These are phyloP conservation scores for Barbatosphaeria neglecta DNA, from an alignment of 495 filamentous ascomycete genomes.

Conservation along the genomic window DNA sequence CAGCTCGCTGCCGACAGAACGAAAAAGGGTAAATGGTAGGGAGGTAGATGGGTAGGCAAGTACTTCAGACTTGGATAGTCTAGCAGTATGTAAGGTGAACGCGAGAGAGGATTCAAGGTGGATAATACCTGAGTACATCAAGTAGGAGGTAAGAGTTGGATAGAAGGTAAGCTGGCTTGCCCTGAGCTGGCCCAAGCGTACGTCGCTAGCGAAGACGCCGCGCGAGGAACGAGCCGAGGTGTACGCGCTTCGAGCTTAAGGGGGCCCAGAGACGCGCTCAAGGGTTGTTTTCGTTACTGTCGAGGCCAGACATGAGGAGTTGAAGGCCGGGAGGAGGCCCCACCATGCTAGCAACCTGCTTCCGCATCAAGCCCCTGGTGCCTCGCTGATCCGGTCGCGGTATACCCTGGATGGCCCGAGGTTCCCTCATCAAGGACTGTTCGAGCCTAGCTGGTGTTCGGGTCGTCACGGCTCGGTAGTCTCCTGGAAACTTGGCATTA, in stretches of 20 bases:
- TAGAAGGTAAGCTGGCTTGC: neutral
- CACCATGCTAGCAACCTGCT: slow-evolving; percentile 64
- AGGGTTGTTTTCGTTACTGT: neutral
- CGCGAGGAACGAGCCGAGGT: neutral
- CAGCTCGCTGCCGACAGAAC: too few relatives aligned
- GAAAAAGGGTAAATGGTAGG: too few relatives aligned
- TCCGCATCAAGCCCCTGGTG: slow-evolving; percentile 47
- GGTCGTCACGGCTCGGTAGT: slow-evolving; percentile 43
- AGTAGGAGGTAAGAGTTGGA: too few relatives aligned
- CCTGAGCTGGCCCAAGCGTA: neutral
- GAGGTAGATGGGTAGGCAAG: neutral
- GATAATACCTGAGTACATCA: too few relatives aligned
- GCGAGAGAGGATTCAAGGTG: too few relatives aligned
- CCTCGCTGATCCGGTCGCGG: slow-evolving; percentile 51
- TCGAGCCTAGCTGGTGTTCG: slow-evolving; percentile 73
- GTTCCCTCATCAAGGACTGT: slow-evolving; percentile 76
- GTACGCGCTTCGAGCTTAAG: neutral
- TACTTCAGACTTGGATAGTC: too few relatives aligned
- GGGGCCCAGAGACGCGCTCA: neutral
- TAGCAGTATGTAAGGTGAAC: too few relatives aligned
- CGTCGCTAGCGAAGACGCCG: neutral
- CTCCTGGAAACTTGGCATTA: slow-evolving; percentile 59
- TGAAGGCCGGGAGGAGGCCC: slow-evolving; percentile 12
- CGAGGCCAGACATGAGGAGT: neutral
- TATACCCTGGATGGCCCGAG: slow-evolving; percentile 62